These are phyloP conservation scores for Byssochlamys sp. DNA, from an alignment of 2,329 filamentous ascomycete species.

Conservation along the genomic window DNA sequence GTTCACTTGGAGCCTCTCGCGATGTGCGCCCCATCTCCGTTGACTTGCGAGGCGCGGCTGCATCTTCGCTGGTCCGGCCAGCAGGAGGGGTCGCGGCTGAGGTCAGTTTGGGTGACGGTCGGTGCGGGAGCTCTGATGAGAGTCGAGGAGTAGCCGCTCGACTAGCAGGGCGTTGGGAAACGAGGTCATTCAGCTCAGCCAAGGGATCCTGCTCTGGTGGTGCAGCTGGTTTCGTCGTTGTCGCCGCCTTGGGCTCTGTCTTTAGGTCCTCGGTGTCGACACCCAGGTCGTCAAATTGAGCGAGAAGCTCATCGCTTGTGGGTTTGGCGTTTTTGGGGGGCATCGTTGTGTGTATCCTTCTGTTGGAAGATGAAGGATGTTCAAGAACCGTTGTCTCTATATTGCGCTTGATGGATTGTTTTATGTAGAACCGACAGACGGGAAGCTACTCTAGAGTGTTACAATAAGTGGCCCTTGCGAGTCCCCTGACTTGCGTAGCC, in stretches of 20 bases:
- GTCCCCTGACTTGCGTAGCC: constrained; percentile 9
- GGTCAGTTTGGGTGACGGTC: constrained; percentile 47
- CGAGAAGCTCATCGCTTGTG: constrained; percentile 41
- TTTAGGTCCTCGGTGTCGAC: constrained; percentile 23
- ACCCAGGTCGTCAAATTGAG: constrained; percentile 41
- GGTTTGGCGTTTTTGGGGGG: constrained; percentile 29
- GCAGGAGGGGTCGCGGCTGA: constrained; percentile 33
- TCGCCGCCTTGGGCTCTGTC: constrained; percentile 18
- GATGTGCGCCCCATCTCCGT: constrained; percentile 65
- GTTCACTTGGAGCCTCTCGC: constrained; percentile 40
- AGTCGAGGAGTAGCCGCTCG: constrained; percentile 74
- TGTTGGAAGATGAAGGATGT: not conserved
- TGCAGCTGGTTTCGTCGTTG: constrained; percentile 9
- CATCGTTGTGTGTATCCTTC: constrained; percentile 17
- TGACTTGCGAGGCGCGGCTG: constrained; percentile 55
- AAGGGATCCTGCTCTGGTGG: constrained; percentile 61
- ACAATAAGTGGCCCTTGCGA: not conserved
- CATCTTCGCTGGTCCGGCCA: constrained; percentile 57
- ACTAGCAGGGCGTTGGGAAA: constrained; percentile 56
- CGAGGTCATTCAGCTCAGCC: constrained; percentile 76
- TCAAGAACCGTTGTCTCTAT: too few relatives aligned
- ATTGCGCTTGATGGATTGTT: not conserved
- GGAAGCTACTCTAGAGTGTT: not conserved
- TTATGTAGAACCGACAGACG: not conserved
- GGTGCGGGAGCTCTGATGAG: constrained; percentile 33